These are phyloP conservation scores for Entonaema liquescens DNA, from an alignment of 495 filamentous ascomycete genomes.

Conservation along the genomic window DNA sequence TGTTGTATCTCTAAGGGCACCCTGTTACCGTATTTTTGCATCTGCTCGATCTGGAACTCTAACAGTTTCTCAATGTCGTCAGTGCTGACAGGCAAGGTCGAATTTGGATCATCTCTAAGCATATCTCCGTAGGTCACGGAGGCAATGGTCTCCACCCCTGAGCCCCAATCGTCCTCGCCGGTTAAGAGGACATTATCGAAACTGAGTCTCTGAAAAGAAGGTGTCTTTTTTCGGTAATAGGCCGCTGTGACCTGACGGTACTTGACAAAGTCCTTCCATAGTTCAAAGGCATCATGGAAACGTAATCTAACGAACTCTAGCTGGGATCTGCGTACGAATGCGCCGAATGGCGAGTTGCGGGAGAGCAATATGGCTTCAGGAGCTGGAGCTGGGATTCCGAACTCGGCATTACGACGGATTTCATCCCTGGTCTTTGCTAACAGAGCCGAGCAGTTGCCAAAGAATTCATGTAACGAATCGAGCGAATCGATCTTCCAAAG, in stretches of 20 bases:
- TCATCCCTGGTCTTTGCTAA: constrained; percentile 70
- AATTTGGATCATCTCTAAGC: constrained; percentile 58
- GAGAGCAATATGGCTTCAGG: constrained; percentile 61
- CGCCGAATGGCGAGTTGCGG: constrained; percentile 80
- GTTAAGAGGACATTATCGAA: constrained; percentile 72
- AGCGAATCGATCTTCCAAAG: constrained; percentile 86
- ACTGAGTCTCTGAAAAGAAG: constrained; percentile 66
- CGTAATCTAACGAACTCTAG: constrained; percentile 83
- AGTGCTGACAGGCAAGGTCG: constrained; percentile 64
- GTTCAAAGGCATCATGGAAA: constrained; percentile 75
- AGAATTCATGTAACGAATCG: constrained; percentile 78
- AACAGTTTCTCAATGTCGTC: constrained; percentile 86
- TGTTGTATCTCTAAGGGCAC: constrained; percentile 72
- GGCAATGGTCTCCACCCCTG: constrained; percentile 59
- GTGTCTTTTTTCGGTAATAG: constrained; percentile 75
- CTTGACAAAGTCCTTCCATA: constrained; percentile 82
- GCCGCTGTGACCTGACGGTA: constrained; percentile 79
- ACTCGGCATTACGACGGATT: constrained; percentile 57
- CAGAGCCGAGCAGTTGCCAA: constrained; percentile 64
- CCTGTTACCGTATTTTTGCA: constrained; percentile 77
- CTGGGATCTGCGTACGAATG: constrained; percentile 78
- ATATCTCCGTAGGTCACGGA: constrained; percentile 69
- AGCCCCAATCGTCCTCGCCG: constrained; percentile 57
- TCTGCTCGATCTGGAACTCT: constrained; percentile 85
- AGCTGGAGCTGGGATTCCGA: constrained; percentile 32